Evolutionary conservation across 345 rosid genomes (phyloP).

Genomic region (Brassica juncea): DNA sequence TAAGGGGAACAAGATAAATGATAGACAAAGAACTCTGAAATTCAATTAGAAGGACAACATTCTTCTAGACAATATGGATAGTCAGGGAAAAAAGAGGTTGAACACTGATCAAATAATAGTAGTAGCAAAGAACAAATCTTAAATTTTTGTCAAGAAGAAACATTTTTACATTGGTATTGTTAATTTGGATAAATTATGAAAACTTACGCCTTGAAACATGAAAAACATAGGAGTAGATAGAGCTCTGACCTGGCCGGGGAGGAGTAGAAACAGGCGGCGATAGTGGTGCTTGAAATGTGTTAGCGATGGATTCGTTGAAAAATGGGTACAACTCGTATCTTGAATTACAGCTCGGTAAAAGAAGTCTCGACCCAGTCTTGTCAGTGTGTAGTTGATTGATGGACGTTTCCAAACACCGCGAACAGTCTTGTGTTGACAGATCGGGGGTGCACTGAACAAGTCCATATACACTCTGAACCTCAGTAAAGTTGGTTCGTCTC

Average conservation of each 20-base stretch:
- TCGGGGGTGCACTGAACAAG: neutral
- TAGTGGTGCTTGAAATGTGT: neutral
- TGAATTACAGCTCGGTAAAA: slow-evolving; percentile 44
- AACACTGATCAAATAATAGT: too few species aligned
- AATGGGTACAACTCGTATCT: slow-evolving; percentile 42
- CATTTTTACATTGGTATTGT: too few species aligned
- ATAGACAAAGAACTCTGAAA: too few species aligned
- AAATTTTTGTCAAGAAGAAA: too few species aligned
- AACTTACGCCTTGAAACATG: too few species aligned
- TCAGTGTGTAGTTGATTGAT: neutral
- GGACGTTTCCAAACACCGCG: neutral
- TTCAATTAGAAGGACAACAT: too few species aligned
- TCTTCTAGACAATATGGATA: too few species aligned
- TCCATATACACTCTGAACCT: neutral
- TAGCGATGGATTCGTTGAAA: slow-evolving; percentile 18
- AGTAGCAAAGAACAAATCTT: too few species aligned
- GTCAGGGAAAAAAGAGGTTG: too few species aligned
- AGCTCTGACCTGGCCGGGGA: neutral
- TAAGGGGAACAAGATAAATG: too few species aligned
- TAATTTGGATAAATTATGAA: too few species aligned
- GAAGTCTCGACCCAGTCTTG: slow-evolving; percentile 33
- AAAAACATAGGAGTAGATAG: too few species aligned
- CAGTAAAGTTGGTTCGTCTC: neutral
- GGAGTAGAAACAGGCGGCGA: slow-evolving; percentile 4
- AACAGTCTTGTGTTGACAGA: neutral